These are phyloP conservation scores for Gaultheria prostrata DNA, from an alignment of 148 eudicot genomes.

Conservation along the genomic window DNA sequence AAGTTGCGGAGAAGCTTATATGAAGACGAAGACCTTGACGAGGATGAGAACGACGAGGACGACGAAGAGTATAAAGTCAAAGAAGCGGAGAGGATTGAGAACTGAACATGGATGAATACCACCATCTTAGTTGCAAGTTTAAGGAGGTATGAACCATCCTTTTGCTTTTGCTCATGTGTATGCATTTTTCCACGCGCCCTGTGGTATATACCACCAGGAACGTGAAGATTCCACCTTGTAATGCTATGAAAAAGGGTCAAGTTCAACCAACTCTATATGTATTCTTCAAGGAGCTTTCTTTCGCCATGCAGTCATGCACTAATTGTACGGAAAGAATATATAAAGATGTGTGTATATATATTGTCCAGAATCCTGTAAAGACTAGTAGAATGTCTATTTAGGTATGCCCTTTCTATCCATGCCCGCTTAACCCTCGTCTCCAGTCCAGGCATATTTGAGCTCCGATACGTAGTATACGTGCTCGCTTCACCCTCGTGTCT, in stretches of 20 bases:
- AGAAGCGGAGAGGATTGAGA: slow-evolving; percentile 8
- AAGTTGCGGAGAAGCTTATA: slow-evolving; percentile 29
- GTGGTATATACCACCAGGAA: not conserved
- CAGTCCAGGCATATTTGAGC: too few species aligned
- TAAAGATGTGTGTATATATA: not conserved
- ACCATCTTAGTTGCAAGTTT: slow-evolving; percentile 5
- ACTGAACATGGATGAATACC: not conserved
- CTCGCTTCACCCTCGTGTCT: not conserved
- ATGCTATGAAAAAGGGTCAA: not conserved
- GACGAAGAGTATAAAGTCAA: slow-evolving; percentile 32
- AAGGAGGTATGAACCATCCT: not conserved
- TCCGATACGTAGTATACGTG: too few species aligned
- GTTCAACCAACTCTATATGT: not conserved
- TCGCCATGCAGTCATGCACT: not conserved
- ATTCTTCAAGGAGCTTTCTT: not conserved
- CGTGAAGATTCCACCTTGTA: not conserved
- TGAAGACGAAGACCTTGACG: slow-evolving; percentile 30
- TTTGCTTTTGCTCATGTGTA: not conserved
- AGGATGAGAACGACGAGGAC: slow-evolving; percentile 43
- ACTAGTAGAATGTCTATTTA: not conserved
- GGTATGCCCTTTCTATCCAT: not conserved
- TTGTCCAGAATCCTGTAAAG: not conserved
- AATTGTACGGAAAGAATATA: not conserved
- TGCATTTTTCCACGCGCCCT: not conserved
- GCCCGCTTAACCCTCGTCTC: not conserved